A percentile compares a stretch with the other conserved stretches of the same genome.
Evolutionary conservation across 352 stramenopile species (phyloP).

Genomic region (Phytophthora idaei): DNA sequence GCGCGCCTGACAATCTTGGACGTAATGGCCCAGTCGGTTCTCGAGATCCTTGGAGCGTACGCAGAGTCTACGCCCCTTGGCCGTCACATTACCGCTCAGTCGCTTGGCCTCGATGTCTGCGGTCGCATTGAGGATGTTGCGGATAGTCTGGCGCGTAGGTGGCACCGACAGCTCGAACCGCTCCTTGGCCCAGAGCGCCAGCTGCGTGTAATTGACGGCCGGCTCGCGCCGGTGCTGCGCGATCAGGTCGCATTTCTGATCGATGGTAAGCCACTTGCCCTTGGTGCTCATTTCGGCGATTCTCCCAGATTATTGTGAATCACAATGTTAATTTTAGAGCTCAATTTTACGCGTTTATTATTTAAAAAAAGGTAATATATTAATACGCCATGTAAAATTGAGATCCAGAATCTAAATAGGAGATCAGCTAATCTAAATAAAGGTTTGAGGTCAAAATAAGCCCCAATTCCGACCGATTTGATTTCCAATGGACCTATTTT

Average conservation of each 20-base stretch:
- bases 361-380: too few species aligned
- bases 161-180: constrained; percentile 24
- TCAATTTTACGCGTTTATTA: too few species aligned
- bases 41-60: constrained; percentile 30
- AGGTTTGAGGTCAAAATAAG: too few species aligned
- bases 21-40: constrained; percentile 17
- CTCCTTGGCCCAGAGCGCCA: constrained; percentile 28
- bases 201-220: constrained; percentile 20
- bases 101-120: constrained; percentile 28
- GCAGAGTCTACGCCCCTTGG: constrained; percentile 16
- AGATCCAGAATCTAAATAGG: too few species aligned
- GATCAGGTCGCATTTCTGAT: constrained; percentile 37
- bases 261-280: constrained; percentile 33
- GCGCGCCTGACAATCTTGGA: constrained; percentile 3
- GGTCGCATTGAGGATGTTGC: constrained; percentile 25
- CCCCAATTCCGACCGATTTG: too few species aligned
- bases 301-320: neutral
- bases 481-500: too few species aligned
- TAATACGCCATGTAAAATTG: too few species aligned
- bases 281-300: constrained; percentile 20
- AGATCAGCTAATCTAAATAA: too few species aligned
- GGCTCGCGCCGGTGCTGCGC: constrained; percentile 26
- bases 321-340: too few species aligned
- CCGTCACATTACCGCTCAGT: constrained; percentile 1
- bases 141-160: constrained; percentile 23